Base-by-base conservation (phyloP, 139 green algal genomes). In the Limnomonas spitsbergensis region DNA sequence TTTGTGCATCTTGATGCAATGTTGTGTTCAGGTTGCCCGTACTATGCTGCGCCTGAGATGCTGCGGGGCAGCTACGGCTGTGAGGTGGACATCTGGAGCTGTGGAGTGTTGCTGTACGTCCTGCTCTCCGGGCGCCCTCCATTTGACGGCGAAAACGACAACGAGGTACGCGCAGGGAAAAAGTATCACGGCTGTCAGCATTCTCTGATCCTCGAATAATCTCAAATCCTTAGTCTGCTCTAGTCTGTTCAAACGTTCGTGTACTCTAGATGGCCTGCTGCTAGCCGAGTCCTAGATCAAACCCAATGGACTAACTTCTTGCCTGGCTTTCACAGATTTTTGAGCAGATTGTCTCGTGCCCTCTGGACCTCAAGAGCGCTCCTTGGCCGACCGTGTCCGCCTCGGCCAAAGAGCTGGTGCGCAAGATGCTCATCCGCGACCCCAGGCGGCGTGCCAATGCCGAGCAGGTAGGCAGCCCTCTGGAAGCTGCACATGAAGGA, bases 91-190 rank as follows among this genome's bases (percentile, higher is more conserved):
- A 92, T 98, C 39, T 98, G 94, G 94, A 91, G 81, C 31, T 92
- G 93, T 73, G 94, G 94, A 2, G 91, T 97, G 9, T 92, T 95
- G 52, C 87, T 98, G 29, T 99, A 99, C 91, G 98, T 99, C 82
- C 89, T 99, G 42, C 87, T 99, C 29, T 92, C 83, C 35, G 96
- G 95, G 26, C 91, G 92, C 78, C 83, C 86, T 31, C 86, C 86
- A 14, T 90, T 90, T 71, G 83, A 88, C 37, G 86, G 83, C 0
- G 81, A 88, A 38, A 87, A 75, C 27, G 84, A 84, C 61, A 81
- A 90, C 79, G 37, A 77, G 68, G 56, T 37, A 24, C n/a, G 56
- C 9, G 14, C 42, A 54, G 9, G 42, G 9, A 54, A 54, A 9
- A 6, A 54, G 7, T 27, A 27, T 54, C 42, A 54, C 42, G 6